Evolutionary conservation across 495 filamentous ascomycete species (phyloP), one percentile per base, ranked within the genome.

Genomic region (Penicillium roqueforti): DNA sequence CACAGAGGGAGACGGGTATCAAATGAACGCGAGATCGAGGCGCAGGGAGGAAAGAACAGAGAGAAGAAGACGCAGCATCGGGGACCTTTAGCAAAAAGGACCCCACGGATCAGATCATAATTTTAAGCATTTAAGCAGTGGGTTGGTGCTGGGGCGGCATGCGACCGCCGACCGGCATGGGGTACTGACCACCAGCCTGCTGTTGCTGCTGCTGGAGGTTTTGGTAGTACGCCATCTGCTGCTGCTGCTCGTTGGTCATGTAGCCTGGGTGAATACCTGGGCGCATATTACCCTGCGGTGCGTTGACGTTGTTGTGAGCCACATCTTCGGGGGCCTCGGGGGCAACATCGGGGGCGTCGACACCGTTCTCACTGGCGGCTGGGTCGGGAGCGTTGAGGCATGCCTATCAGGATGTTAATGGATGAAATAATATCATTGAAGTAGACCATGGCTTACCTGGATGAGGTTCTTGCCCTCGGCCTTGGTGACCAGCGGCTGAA

Each of bases 381-480:
- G 92, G 90, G 70, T 98, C 93, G 50, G 93, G 95, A 23, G 93
- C 93, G 70, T 98, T 98, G 57, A 98, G 77, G 66, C 93, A 98
- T 34, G 93, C 92, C 93, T 96, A 54, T 41, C 23, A 50, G 48
- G 7, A 5, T 4, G 16, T 47, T 43, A 49, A 45, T 29, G 11
- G 10, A 14, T 6, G n/a, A 8, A 51, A 26, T 32, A 26, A 9
- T 20, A 16, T 20, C 22, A 34, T 29, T 52, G 25, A 16, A 48
- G 25, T 29, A 51, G 26, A 32, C 14, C 20, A 48, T 48, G 23
- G 60, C 68, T 59, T 83, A 97, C 95, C 86, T 99, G 95, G 54
- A 99, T 99, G 37, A 99, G 77, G 68, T 99, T 99, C 83, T 99
- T 99, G 75, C 95, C 95, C 70, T 99, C 95, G 9, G 95, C 86